Conservation (phyloP, 345 rosid genomes). For the Hibiscus trionum region DNA sequence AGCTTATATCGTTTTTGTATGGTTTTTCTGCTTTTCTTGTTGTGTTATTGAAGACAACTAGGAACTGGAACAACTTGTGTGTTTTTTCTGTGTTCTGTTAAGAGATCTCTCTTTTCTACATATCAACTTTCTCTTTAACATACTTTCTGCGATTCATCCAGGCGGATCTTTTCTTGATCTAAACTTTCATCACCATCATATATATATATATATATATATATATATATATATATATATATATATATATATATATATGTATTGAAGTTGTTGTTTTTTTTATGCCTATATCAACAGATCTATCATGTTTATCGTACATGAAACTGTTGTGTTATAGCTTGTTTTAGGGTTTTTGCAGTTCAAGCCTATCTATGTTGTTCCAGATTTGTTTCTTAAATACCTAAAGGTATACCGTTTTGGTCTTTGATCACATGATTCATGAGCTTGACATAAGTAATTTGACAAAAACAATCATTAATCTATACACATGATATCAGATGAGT, state of each 20-base stretch:
- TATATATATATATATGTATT: not conserved
- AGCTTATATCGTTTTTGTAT: not conserved
- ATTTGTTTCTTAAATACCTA: not conserved
- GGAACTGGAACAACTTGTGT: not conserved
- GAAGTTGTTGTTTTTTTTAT: not conserved
- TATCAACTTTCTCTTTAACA: not conserved
- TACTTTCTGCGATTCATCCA: not conserved
- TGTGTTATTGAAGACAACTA: not conserved
- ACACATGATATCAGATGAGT: not conserved
- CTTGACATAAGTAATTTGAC: not conserved
- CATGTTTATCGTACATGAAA: conserved; percentile 2
- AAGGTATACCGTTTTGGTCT: not conserved
- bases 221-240: too few species aligned
- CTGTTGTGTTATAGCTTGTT: not conserved
- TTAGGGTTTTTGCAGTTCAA: conserved; percentile 10
- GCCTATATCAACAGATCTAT: conserved; percentile 11
- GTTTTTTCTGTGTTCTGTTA: not conserved
- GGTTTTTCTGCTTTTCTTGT: not conserved
- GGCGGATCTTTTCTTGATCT: not conserved
- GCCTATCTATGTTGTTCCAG: not conserved
- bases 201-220: too few species aligned
- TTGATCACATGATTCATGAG: not conserved
- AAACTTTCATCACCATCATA: not conserved
- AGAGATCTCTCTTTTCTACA: not conserved
- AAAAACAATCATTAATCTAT: not conserved